Base-by-base conservation (phyloP, 2,329 filamentous ascomycete genomes). In the Cryoendolithus antarcticus region DNA sequence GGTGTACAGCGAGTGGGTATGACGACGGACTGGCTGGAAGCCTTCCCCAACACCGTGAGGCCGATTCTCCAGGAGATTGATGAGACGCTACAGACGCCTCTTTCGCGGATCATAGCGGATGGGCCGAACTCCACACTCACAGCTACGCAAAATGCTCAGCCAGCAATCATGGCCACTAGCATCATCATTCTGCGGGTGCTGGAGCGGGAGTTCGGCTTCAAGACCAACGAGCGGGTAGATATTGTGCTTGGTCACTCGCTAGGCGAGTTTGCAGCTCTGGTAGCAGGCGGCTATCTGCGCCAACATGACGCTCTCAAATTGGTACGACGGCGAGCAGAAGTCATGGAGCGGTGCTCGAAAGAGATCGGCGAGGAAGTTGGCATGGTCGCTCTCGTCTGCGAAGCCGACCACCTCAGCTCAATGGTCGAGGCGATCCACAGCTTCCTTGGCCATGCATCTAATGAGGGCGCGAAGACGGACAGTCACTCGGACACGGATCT, bases 121-220 rank as follows among this genome's bases (percentile, higher is more conserved):
- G 88, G 89, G 0, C 83, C 89, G 1, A 84, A 82, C 50, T 77
- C 75, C 40, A 64, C 71, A 37, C 75, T 96, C 40, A 93, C 84
- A 31, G 74, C 76, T 41, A 95, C 89, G 4, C 76, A 82, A 48
- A 88, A 93, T 57, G 83, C 89, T 3, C 89, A 96, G 61, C 89
- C 89, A 1, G 88, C 89, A 52, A 94, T 95, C 61, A 93, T 96
- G 86, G 85, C 86, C 9, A 91, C 86, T 3, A 93, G 85, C 21
- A 79, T 95, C 55, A 73, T 94, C 43, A 93, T 95, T 55, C 71
- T 95, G 39, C 80, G 84, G 40, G 78, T 95, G 44, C 71, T 96
- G 46, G 86, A 95, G 64, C 68, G 74, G 44, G 84, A 94, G 49
- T 95, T 89, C 56, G 77, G 73, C 31, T 93, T 95, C 63, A 69